Percentiles rank a stretch among this genome's conserved stretches.
phyloP scores from a whole-genome alignment of 73 alveolate genomes.

The Symbiodinium pilosum region DNA sequence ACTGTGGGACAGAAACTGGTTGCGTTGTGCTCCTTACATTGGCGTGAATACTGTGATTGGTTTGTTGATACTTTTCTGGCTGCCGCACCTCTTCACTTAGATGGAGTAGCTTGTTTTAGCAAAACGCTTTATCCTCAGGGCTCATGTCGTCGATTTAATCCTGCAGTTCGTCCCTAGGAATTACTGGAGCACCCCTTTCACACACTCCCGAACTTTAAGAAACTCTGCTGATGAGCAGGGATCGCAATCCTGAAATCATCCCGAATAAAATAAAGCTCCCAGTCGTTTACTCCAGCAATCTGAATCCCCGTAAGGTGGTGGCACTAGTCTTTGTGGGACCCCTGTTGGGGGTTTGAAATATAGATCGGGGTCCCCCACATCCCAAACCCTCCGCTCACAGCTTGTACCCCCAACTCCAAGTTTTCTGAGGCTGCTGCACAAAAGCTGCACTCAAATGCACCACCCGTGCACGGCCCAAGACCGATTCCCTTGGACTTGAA shows the following conservation, averaged over 20 bases:
- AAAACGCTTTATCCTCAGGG: background rate
- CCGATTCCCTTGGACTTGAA: conserved; percentile 18
- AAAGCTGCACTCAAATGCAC: background rate
- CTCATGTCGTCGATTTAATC: background rate
- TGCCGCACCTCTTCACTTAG: background rate
- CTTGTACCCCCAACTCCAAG: background rate
- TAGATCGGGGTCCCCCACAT: background rate
- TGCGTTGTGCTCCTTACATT: background rate
- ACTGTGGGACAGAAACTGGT: no score
- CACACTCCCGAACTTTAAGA: background rate
- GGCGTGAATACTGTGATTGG: background rate
- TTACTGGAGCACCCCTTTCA: background rate
- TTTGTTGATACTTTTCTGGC: background rate
- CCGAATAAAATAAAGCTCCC: background rate
- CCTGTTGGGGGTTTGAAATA: no score
- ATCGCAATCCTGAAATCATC: background rate
- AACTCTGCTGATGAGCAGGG: background rate
- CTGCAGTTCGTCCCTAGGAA: background rate
- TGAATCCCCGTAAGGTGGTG: background rate
- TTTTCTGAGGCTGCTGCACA: background rate
- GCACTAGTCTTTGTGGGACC: background rate
- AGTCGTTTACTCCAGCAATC: background rate
- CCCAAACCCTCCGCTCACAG: background rate
- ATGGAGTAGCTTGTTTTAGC: background rate
- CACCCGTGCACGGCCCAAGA: conserved; percentile 14